Evolutionary conservation across 176 grass and related monocot genomes (phyloP).

Genomic region (Puccinellia tenuiflora): DNA sequence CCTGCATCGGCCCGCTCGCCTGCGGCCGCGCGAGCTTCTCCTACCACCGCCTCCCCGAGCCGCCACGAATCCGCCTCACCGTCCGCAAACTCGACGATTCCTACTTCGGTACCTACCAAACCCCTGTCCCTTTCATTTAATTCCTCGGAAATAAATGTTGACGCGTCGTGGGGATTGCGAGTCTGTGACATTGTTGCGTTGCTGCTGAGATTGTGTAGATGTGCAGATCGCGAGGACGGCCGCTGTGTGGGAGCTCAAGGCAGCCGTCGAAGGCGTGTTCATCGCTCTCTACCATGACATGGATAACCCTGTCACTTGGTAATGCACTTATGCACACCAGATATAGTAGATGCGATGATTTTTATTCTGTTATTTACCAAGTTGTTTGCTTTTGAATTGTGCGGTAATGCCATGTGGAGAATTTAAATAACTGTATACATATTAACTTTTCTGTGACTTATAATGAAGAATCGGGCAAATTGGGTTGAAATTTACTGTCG

Average conservation of each 20-base stretch:
- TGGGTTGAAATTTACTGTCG: neutral
- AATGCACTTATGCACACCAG: neutral
- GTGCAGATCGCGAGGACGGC: conserved; percentile 46
- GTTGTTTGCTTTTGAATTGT: neutral
- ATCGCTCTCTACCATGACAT: conserved; percentile 20
- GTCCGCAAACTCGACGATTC: conserved; percentile 80
- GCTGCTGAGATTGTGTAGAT: conserved; percentile 21
- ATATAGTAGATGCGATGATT: neutral
- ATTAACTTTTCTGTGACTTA: neutral
- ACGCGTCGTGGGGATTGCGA: neutral
- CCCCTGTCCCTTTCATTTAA: neutral
- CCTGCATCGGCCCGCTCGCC: conserved; percentile 34
- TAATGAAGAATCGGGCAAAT: neutral
- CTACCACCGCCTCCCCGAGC: conserved; percentile 55
- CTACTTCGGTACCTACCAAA: conserved; percentile 59
- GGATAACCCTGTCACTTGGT: conserved; percentile 58
- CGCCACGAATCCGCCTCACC: conserved; percentile 52
- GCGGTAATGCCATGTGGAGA: neutral
- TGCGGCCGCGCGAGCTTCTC: conserved; percentile 55
- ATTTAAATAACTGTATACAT: too few species aligned
- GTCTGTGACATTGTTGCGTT: neutral
- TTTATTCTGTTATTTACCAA: neutral
- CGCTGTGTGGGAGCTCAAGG: conserved; percentile 63
- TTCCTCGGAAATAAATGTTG: neutral
- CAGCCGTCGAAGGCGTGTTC: conserved; percentile 64